Evolutionary conservation across 2,329 filamentous ascomycete genomes (phyloP), one percentile per base, ranked within the genome.

Genomic region (Trematosphaeria pertusa): DNA sequence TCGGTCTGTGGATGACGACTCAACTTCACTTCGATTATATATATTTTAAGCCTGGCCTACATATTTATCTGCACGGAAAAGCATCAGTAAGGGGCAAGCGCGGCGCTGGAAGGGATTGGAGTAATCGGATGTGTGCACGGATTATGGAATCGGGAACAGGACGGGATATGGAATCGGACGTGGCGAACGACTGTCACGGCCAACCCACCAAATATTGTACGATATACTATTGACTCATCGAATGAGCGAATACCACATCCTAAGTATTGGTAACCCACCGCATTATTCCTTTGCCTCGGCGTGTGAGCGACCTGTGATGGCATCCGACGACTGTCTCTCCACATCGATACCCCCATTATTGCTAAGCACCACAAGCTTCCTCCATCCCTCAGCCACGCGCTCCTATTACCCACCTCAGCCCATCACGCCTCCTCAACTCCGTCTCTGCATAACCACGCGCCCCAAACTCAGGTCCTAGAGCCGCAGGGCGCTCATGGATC

Each of bases 181-280:
- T 34, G 33, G 48, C 43, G 38, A 44, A 51, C 38, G 46, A 48
- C 43, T 33, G 46, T 54, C 42, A 61, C 50, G 52, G 43, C 48
- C 50, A 18, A 38, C 40, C 53, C 42, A 18, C 31, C 40, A 35
- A 46, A 12, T 31, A 46, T 48, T 61, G 56, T 61, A 61, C 48
- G 52, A 55, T 55, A 42, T 42, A 10, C 33, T 20, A 36, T 22
- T 15, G 5, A 24, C 11, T 21, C 31, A 42, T 19, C 11, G 11
- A 19, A 19, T 15, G 22, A 28, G 32, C 40, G 11, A 36, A 28
- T 36, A 30, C 24, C 32, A 30, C 9, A 17, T 10, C 14, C 11
- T 18, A 17, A 17, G 39, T 21, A 26, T 42, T 19, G 31, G 12
- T 15, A 12, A 41, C 17, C n/a, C n/a, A n/a, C n/a, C n/a, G n/a